These are phyloP conservation scores for Heterobasidion occidentale DNA, from an alignment of 1,284 basidiomycete genomes.

Conservation along the genomic window DNA sequence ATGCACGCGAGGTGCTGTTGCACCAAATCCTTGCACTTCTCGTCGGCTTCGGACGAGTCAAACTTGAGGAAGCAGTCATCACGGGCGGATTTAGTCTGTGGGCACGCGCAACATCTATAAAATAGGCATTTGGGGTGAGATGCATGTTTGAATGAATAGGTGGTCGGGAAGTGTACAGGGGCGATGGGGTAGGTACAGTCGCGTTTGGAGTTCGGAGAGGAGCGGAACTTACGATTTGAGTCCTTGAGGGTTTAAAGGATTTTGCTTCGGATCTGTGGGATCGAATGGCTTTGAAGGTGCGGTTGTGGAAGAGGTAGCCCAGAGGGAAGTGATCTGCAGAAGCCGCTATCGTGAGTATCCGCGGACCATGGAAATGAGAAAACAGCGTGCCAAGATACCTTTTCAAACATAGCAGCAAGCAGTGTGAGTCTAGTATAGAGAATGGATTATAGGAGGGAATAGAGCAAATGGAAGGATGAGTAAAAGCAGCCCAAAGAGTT, in stretches of 20 bases:
- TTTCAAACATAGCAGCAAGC: background rate
- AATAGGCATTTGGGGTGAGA: background rate
- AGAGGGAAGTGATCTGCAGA: conserved; percentile 33
- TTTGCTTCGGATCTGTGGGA: conserved; percentile 63
- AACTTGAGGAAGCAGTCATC: conserved; percentile 91
- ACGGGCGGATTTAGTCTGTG: conserved; percentile 83
- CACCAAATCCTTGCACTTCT: conserved; percentile 77
- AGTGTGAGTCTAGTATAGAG: background rate
- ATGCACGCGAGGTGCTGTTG: conserved; percentile 85
- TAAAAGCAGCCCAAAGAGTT: background rate
- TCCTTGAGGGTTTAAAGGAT: conserved; percentile 84
- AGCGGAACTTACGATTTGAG: conserved; percentile 74
- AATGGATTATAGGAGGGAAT: background rate
- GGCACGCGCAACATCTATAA: conserved; percentile 87
- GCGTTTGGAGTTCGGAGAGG: background rate
- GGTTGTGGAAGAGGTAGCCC: conserved; percentile 23
- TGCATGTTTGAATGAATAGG: background rate
- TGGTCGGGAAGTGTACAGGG: background rate
- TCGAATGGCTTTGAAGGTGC: conserved; percentile 38
- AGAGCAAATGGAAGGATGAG: background rate
- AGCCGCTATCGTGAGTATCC: background rate
- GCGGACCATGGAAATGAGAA: background rate
- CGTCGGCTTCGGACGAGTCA: conserved; percentile 61
- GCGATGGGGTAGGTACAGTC: background rate
- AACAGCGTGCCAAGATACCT: background rate